A percentile compares a stretch with the other conserved stretches of the same genome.
Evolutionary conservation across 2,329 filamentous ascomycete genomes (phyloP).

Genomic region (Phaeosphaeria sp.): DNA sequence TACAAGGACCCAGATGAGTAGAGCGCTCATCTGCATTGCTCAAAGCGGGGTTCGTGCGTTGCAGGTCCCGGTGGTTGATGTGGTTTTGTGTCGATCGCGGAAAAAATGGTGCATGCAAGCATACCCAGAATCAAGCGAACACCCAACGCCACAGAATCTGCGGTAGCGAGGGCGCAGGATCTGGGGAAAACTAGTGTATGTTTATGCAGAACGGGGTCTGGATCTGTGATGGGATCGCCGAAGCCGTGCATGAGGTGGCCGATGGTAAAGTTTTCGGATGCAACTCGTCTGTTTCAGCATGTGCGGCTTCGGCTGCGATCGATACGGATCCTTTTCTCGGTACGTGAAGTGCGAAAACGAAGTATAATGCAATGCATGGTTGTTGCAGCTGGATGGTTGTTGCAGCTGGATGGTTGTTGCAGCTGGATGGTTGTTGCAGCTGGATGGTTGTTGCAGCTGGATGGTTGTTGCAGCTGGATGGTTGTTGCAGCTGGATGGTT

Average conservation of each 20-base stretch:
- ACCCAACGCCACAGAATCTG: not conserved
- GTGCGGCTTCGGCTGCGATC: not conserved
- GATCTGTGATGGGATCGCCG: not conserved
- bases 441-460: too few species aligned
- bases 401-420: too few species aligned
- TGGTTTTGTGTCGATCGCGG: not conserved
- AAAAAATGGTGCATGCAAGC: not conserved
- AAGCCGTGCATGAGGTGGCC: not conserved
- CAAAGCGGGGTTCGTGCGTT: not conserved
- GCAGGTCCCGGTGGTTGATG: not conserved
- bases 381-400: too few species aligned
- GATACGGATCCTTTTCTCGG: not conserved
- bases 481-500: too few species aligned
- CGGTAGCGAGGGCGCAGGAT: not conserved
- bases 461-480: too few species aligned
- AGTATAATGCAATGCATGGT: not conserved
- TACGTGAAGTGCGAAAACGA: not conserved
- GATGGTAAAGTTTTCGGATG: not conserved
- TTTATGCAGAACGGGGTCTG: not conserved
- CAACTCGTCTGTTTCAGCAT: not conserved
- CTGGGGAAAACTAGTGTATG: not conserved
- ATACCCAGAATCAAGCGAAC: too few species aligned
- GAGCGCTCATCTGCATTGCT: not conserved
- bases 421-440: too few species aligned
- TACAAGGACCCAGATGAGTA: constrained; percentile 29